Base-by-base conservation (phyloP, 148 eudicot species). In the Talinum fruticosum region DNA sequence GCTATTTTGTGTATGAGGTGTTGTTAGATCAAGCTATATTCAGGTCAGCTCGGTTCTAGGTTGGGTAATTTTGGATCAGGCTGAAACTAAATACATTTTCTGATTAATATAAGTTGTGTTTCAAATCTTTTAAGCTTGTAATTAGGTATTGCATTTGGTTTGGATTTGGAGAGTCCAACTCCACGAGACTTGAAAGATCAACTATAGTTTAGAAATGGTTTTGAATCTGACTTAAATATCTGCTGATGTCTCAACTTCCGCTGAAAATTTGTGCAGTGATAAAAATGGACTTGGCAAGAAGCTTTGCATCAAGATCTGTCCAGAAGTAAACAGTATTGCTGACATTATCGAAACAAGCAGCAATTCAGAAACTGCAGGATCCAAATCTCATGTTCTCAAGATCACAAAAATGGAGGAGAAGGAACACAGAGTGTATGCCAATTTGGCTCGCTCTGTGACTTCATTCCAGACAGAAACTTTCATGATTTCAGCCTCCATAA, bases 271-370 rank as follows among this genome's bases (percentile, higher is more conserved):
- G 3, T 85, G 87, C 91, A 91, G 96, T 89, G 82, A 73, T 88
- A 62, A 86, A 47, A 85, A 83, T 80, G 86, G 84, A 54, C 75
- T 89, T 41, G 85, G 84, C 69, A 91, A 89, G 88, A 81, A 85
- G 71, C 59, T 89, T 30, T 89, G 91, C 78, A 30, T 88, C 65
- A 87, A 64, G 81, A 41, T 54, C 41, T 89, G 79, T 74, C 93
- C 96, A 1, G 90, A 85, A 61, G 69, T 88, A 28, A 82, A 86
- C 32, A 78, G 71, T 19, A 62, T 91, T 72, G 80, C 78, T 35
- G 65, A 23, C 72, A 76, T 76, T 69, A 83, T 76, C 61, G 85
- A 86, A 45, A 35, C 81, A 29, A 75, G 49, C 67, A 51, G 53
- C 44, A 65, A 53, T 57, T 62, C 78, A 79, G 80, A 66, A 71